Percentiles rank a stretch among this genome's conserved stretches.
Evolutionary conservation across 805 yeast genomes (phyloP).

Genomic region (Pichia deserticola): DNA sequence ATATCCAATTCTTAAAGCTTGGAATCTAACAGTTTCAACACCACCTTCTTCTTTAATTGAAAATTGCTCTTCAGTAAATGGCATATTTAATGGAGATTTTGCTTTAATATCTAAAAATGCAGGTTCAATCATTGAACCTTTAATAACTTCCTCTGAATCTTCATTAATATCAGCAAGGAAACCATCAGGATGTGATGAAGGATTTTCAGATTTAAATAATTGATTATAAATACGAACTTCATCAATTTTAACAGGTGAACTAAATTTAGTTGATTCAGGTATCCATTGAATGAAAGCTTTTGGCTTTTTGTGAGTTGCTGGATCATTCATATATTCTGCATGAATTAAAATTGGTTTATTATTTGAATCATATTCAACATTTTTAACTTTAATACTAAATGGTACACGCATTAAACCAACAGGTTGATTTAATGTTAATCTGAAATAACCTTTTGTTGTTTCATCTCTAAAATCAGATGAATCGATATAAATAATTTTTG

Average conservation of each 20-base stretch:
- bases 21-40: conserved; percentile 89
- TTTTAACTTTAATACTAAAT: conserved; percentile 63
- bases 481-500: conserved; percentile 77
- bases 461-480: conserved; percentile 77
- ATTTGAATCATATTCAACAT: conserved; percentile 50
- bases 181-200: conserved; percentile 82
- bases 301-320: conserved; percentile 58
- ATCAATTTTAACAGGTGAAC: conserved; percentile 55
- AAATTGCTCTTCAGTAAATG: conserved; percentile 52
- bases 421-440: conserved; percentile 89
- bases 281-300: conserved; percentile 98
- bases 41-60: conserved; percentile 62
- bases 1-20: conserved; percentile 94
- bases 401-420: conserved; percentile 95
- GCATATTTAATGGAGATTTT: conserved; percentile 70
- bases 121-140: conserved; percentile 67
- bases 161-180: conserved; percentile 77
- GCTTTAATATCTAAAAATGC: conserved; percentile 60
- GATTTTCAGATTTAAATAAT: conserved; percentile 86
- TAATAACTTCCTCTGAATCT: conserved; percentile 62
- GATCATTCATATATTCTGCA: conserved; percentile 71
- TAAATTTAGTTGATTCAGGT: conserved; percentile 55
- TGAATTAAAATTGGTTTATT: conserved; percentile 67
- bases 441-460: conserved; percentile 67
- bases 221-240: conserved; percentile 86